Evolutionary conservation across 225 moss, liverwort and hornwort species (phyloP), one percentile per base, ranked within the genome.

Genomic region (Pseudisothecium myosuroides): DNA sequence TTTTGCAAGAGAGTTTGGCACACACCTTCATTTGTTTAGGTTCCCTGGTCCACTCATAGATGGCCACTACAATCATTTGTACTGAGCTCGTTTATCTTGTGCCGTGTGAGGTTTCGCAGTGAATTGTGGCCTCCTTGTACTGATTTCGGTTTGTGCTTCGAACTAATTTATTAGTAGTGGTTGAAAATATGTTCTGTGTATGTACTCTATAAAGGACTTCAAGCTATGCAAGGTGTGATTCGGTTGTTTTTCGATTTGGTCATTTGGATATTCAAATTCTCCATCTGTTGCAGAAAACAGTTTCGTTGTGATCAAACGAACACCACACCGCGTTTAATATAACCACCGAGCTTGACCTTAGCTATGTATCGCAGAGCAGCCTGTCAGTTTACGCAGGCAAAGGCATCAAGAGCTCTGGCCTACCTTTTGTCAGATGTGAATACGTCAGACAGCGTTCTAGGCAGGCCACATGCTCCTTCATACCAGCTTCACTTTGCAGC

Each of bases 381-480:
- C 75, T 95, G 93, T 86, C 88, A 88, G 64, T 91, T 93, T 84
- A 95, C 96, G 69, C 97, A 96, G 90, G 93, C 93, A 76, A 95
- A 99, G 83, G 97, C 96, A 87, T 95, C 99, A 49, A 93, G 99
- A 91, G 99, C 99, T 83, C 93, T 99, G 82, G 93, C 99, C n/a
- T 92, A 94, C 90, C 96, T 99, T 86, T 92, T 99, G 67, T 95
- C 96, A 81, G 99, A 99, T 89, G 93, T 91, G 80, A 94, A 92
- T 82, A 97, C 97, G 55, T 92, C 92, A 83, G 99, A 99, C 89
- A 94, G 90, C 92, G 96, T 96, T 92, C 83, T 99, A 83, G 95
- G 97, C 94, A 96, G 97, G 92, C 99, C 97, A 41, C 94, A 97
- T 94, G 96, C 99, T 84, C 89, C 97, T 92, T 95, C 99, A 69